Conservation (phyloP, 805 yeast genomes). For the Candida argentea region DNA sequence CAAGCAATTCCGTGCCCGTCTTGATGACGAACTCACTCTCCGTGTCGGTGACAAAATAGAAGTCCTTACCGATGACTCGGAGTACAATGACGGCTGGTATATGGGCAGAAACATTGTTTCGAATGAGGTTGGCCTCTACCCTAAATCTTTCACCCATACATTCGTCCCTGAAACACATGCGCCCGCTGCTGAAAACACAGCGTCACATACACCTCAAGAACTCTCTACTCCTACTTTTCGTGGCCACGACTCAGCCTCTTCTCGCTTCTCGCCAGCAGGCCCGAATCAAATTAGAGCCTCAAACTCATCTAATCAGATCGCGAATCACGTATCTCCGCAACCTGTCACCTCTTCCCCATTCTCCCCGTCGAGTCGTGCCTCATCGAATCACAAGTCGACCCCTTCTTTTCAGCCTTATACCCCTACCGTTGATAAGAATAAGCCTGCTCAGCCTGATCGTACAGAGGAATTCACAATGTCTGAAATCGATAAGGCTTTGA, state of each 20-base stretch:
- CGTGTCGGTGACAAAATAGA: slow-evolving; percentile 78
- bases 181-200: slow-evolving; percentile 6
- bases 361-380: too few relatives aligned
- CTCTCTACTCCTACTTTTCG: slow-evolving; percentile 47
- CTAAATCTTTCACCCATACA: slow-evolving; percentile 74
- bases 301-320: not conserved
- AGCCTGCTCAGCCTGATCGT: slow-evolving; percentile 1
- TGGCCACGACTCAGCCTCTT: slow-evolving; percentile 9
- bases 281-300: slow-evolving; percentile 6
- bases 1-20: slow-evolving; percentile 77
- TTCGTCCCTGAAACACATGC: too few relatives aligned
- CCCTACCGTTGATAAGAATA: not conserved
- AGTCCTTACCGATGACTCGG: slow-evolving; percentile 86
- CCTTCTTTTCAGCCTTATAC: not conserved
- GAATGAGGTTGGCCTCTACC: slow-evolving; percentile 77
- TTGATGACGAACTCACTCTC: slow-evolving; percentile 82
- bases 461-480: slow-evolving; percentile 46
- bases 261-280: not conserved
- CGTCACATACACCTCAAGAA: slow-evolving; percentile 13
- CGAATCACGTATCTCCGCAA: not conserved
- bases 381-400: too few relatives aligned
- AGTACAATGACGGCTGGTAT: slow-evolving; percentile 95
- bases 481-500: slow-evolving; percentile 65
- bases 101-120: slow-evolving; percentile 73
- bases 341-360: slow-evolving; percentile 1